A percentile compares a stretch with the other conserved stretches of the same genome.
phyloP scores from a whole-genome alignment of 2,329 filamentous ascomycete species.

The Alternaria solani region DNA sequence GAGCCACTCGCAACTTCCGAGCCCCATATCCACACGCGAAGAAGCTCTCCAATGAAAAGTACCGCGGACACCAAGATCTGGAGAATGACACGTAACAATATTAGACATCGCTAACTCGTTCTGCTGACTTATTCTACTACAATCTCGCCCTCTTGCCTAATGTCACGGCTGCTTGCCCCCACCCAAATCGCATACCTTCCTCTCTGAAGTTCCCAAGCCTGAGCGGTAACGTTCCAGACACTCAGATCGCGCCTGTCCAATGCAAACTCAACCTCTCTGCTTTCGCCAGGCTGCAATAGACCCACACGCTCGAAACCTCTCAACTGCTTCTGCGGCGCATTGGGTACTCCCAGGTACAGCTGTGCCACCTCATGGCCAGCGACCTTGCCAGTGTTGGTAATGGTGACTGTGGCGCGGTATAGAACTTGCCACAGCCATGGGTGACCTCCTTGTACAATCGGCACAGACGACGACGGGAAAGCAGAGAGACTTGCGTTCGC shows the following conservation, averaged over 20 bases:
- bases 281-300: slow-evolving; percentile 70
- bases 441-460: slow-evolving; percentile 43
- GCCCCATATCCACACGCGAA: too few relatives aligned
- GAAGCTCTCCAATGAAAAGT: too few relatives aligned
- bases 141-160: slow-evolving; percentile 33
- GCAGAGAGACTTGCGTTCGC: slow-evolving; percentile 50
- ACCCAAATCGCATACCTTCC: slow-evolving; percentile 43
- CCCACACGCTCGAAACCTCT: slow-evolving; percentile 80
- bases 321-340: slow-evolving; percentile 70
- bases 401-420: slow-evolving; percentile 69
- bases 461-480: slow-evolving; percentile 21
- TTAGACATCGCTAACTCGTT: not conserved
- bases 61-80: too few relatives aligned
- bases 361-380: slow-evolving; percentile 76
- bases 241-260: slow-evolving; percentile 81
- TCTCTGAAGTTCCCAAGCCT: slow-evolving; percentile 74
- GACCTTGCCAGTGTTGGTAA: slow-evolving; percentile 73
- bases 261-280: slow-evolving; percentile 68
- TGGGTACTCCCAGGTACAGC: slow-evolving; percentile 69
- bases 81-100: not conserved
- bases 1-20: too few relatives aligned
- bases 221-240: slow-evolving; percentile 78
- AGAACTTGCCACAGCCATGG: slow-evolving; percentile 70
- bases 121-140: slow-evolving; percentile 4
- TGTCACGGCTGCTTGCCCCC: slow-evolving; percentile 49